phyloP scores from a whole-genome alignment of 257 asterid species.

The Leptodermis oblonga region DNA sequence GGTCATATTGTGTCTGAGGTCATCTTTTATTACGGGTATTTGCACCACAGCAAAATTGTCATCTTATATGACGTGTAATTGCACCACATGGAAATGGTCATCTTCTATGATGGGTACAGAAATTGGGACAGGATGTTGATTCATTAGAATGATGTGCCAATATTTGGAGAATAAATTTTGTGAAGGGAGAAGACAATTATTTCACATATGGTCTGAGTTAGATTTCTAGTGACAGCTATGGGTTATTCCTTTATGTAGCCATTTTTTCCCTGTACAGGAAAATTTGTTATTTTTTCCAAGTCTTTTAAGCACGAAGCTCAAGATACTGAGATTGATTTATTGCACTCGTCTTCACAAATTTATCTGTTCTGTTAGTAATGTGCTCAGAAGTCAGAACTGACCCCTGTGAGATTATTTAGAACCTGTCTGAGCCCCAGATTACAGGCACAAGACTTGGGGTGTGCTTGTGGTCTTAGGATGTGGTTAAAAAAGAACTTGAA shows the following conservation, averaged over 20 bases:
- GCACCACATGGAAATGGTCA: not conserved
- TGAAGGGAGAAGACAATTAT: not conserved
- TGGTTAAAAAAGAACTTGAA: not conserved
- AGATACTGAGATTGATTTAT: not conserved
- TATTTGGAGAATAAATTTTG: constrained; percentile 2
- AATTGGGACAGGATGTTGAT: not conserved
- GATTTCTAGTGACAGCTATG: not conserved
- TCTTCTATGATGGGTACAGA: not conserved
- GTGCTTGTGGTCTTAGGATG: not conserved
- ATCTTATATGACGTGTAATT: not conserved
- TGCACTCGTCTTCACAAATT: not conserved
- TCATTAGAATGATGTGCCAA: not conserved
- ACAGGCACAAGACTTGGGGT: not conserved
- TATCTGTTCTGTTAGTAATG: not conserved
- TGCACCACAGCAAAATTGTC: not conserved
- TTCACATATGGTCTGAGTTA: not conserved
- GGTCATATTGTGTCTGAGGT: not conserved
- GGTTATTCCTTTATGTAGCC: not conserved
- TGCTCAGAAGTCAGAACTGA: not conserved
- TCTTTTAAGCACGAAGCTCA: not conserved
- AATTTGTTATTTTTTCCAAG: not conserved
- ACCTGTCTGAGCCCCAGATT: not conserved
- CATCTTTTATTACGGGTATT: not conserved
- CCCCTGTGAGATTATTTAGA: not conserved
- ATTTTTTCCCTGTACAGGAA: not conserved